These are phyloP conservation scores for Arthrobotrys musiformis DNA, from an alignment of 2,329 filamentous ascomycete genomes.

Conservation along the genomic window DNA sequence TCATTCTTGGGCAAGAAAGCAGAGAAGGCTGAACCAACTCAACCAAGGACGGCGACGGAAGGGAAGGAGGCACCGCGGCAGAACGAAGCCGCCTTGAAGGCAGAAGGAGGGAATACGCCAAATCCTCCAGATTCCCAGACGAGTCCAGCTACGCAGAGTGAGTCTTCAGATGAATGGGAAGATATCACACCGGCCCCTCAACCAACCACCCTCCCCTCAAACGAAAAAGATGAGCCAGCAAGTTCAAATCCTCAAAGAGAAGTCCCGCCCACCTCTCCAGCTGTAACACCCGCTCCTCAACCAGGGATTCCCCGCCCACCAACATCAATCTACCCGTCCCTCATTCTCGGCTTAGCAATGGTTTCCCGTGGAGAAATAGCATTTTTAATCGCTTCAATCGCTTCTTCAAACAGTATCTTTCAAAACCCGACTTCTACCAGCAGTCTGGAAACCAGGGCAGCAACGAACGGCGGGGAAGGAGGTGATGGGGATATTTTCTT, in stretches of 20 bases:
- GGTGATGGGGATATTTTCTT: slow-evolving; percentile 64
- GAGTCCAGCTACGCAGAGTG: not conserved
- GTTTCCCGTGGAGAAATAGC: slow-evolving; percentile 82
- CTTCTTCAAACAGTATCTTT: slow-evolving; percentile 68
- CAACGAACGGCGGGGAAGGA: not conserved
- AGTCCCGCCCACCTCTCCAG: not conserved
- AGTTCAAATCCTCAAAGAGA: not conserved
- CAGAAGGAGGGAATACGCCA: too few relatives aligned
- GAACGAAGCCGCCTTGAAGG: not conserved
- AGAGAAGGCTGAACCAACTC: not conserved
- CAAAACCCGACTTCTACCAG: not conserved
- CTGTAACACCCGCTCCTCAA: not conserved
- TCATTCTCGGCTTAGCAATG: slow-evolving; percentile 75
- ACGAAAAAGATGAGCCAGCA: not conserved
- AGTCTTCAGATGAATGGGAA: not conserved
- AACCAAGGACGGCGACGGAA: not conserved
- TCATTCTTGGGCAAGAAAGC: not conserved
- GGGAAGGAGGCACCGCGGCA: not conserved
- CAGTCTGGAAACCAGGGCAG: not conserved
- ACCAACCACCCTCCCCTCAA: not conserved
- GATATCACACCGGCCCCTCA: not conserved
- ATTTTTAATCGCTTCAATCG: slow-evolving; percentile 77
- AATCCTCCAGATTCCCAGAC: not conserved
- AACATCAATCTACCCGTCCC: slow-evolving; percentile 73
- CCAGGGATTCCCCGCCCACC: slow-evolving; percentile 57